Conservation (phyloP, 2,329 filamentous ascomycete species). For the Colletotrichum chrysophilum region DNA sequence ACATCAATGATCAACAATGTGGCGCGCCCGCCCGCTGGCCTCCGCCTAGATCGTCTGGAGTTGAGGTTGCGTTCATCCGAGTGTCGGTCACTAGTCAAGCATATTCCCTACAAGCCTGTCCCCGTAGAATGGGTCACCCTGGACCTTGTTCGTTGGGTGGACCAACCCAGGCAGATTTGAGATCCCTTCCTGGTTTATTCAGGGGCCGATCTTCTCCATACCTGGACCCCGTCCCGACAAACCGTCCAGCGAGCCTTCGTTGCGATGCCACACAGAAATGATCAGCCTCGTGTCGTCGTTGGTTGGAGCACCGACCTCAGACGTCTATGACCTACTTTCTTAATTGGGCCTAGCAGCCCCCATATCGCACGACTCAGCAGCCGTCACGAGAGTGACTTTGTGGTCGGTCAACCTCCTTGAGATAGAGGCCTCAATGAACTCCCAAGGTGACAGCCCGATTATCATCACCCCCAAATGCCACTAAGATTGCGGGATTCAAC, state of each 20-base stretch:
- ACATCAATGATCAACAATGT: neutral
- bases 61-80: neutral
- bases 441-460: neutral
- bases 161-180: neutral
- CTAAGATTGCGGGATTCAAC: neutral
- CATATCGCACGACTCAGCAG: neutral
- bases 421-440: neutral
- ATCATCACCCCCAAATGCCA: neutral
- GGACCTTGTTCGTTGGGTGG: neutral
- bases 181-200: neutral
- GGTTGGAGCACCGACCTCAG: neutral
- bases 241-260: neutral
- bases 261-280: neutral
- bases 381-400: neutral
- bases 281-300: neutral
- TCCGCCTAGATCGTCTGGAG: neutral
- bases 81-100: neutral
- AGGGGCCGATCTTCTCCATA: neutral
- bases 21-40: neutral
- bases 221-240: neutral
- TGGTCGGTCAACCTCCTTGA: neutral
- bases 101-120: neutral
- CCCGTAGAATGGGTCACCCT: neutral
- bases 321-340: neutral
- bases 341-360: neutral